Evolutionary conservation across 176 grass and related monocot genomes (phyloP), one percentile per base, ranked within the genome.

Genomic region (Oryza meyeriana): DNA sequence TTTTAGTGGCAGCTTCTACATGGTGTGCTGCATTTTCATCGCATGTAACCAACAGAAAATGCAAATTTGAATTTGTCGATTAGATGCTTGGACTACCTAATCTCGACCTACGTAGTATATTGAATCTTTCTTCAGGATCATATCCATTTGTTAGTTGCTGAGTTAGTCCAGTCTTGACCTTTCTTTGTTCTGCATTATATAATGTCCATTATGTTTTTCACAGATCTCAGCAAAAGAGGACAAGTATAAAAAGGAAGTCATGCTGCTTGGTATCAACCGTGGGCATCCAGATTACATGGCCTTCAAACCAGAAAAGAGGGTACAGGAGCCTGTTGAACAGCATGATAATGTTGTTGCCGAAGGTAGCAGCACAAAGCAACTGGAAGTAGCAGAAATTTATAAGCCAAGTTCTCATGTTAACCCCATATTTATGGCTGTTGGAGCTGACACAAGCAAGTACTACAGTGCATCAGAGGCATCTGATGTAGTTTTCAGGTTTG

Each of bases 141-240:
- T n/a, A n/a, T n/a, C n/a, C n/a, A n/a, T n/a, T n/a, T n/a, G n/a
- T n/a, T n/a, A n/a, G n/a, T n/a, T n/a, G n/a, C n/a, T n/a, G n/a
- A n/a, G n/a, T n/a, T n/a, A n/a, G n/a, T n/a, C n/a, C n/a, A n/a
- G n/a, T n/a, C n/a, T n/a, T n/a, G n/a, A n/a, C n/a, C n/a, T n/a
- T n/a, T n/a, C n/a, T n/a, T n/a, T n/a, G n/a, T n/a, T n/a, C n/a
- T n/a, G n/a, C n/a, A n/a, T n/a, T n/a, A n/a, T n/a, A n/a, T n/a
- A n/a, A n/a, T n/a, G n/a, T n/a, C 64, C 8, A 31, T 79, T 79
- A 29, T 50, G 22, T 24, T 17, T 34, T 86, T 35, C 63, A 69
- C 81, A 98, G 95, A 95, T 98, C 81, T 91, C 87, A 52, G 57
- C 67, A 76, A 98, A 93, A 81, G 95, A 95, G 82, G 92, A 98